These are phyloP conservation scores for Ophioceras dolichostomum DNA, from an alignment of 2,329 filamentous ascomycete species.

Conservation along the genomic window DNA sequence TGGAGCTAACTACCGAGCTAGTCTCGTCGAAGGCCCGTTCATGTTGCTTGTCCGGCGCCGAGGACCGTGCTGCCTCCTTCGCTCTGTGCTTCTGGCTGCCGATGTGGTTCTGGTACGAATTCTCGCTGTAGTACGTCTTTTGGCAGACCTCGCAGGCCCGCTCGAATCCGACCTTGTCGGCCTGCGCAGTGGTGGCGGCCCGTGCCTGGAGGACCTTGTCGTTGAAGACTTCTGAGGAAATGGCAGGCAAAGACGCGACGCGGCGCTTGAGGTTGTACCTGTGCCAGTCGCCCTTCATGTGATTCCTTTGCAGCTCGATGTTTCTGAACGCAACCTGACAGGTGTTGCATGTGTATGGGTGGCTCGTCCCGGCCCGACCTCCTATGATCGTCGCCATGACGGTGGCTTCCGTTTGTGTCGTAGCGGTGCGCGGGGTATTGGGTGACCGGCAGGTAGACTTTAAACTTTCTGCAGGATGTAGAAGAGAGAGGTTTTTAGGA, in stretches of 20 bases:
- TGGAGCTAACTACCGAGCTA: slow-evolving; percentile 78
- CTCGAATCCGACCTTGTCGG: slow-evolving; percentile 81
- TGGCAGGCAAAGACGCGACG: slow-evolving; percentile 79
- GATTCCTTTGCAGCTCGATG: slow-evolving; percentile 81
- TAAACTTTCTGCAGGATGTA: too few relatives aligned
- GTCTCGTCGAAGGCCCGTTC: slow-evolving; percentile 58
- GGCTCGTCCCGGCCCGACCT: slow-evolving; percentile 31
- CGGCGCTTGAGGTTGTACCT: slow-evolving; percentile 95
- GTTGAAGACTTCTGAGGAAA: slow-evolving; percentile 84
- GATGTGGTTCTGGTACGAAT: slow-evolving; percentile 87
- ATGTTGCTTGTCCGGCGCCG: slow-evolving; percentile 19
- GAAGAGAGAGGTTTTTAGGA: too few relatives aligned
- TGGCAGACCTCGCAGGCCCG: slow-evolving; percentile 70
- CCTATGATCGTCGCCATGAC: slow-evolving; percentile 37
- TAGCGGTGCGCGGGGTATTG: too few relatives aligned
- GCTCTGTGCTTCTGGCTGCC: slow-evolving; percentile 81
- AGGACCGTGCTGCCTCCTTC: slow-evolving; percentile 40
- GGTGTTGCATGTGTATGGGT: slow-evolving; percentile 96
- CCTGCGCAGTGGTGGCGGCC: slow-evolving; percentile 70
- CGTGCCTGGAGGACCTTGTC: slow-evolving; percentile 92
- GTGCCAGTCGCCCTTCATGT: slow-evolving; percentile 99
- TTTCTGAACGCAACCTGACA: slow-evolving; percentile 95
- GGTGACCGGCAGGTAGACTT: too few relatives aligned
- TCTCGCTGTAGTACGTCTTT: slow-evolving; percentile 93
- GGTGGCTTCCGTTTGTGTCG: too few relatives aligned